Base-by-base conservation (phyloP, 2,329 filamentous ascomycete genomes). In the Trichoderma sp. region DNA sequence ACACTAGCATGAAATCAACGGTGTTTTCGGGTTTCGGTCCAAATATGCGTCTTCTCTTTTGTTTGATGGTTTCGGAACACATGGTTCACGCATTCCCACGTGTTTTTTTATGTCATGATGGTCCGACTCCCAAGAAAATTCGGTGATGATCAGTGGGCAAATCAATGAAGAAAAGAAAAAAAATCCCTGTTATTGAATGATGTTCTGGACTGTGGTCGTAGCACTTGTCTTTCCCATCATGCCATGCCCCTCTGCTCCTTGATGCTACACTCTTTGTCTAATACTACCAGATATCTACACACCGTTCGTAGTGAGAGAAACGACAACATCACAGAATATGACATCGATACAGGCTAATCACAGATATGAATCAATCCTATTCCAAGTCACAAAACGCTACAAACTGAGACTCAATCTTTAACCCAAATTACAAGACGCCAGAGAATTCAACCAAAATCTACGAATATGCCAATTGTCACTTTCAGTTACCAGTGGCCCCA, bases 1-100 rank as follows among this genome's bases (percentile, higher is more conserved):
- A 83, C 82, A 83, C 82, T 83, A 84, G 83, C 83, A 85, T 85
- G 83, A 85, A 84, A 83, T 81, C 81, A 84, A 84, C 81, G 84
- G 83, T 84, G 83, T 85, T 84, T 84, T 76, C 75, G 82, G 83
- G 82, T 81, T 84, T 82, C 82, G 81, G 83, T 83, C 83, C 82
- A 83, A 81, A 64, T 56, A 59, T 74, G 62, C 31, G 41, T 67
- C 29, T 45, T 45, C 18, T 8, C 7, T 14, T 14, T 73, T 62
- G 27, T 56, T 75, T 56, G 62, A 60, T 53, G 35, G 65, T 60
- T 38, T 56, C 33, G 74, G 50, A 24, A 14, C 50, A 24, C 41
- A 59, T 35, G 35, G 60, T 60, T 60, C 41, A 68, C 12, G 65
- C 65, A 50, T 31, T 8, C 6, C 29, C 29, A 6, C 29, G 29